Evolutionary conservation across 768 basidiomycete species (phyloP).

Genomic region (Leccinum disarticulatum): DNA sequence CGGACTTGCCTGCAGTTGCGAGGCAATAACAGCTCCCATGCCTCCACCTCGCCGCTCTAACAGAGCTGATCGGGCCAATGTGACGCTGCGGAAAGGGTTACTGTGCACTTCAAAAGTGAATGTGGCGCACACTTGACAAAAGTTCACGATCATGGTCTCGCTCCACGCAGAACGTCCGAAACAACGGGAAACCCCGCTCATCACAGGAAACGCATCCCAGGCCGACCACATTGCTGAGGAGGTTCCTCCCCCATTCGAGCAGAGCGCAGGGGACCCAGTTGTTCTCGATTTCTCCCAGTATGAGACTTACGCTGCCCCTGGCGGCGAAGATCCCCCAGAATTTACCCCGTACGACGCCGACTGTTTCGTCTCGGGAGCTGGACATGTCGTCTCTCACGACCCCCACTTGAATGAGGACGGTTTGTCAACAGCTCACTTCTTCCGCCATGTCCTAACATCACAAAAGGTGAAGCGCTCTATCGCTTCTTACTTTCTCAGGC

Average conservation of each 20-base stretch:
- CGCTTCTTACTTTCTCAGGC: conserved; percentile 68
- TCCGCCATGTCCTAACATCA: conserved; percentile 2
- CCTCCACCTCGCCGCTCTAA: conserved; percentile 4
- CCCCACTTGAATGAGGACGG: conserved; percentile 66
- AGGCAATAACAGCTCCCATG: conserved; percentile 7
- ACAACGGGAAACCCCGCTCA: not conserved
- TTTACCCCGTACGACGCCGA: conserved; percentile 67
- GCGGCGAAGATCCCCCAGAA: conserved; percentile 54
- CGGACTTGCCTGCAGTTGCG: conserved; percentile 4
- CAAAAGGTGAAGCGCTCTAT: conserved; percentile 66
- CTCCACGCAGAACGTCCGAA: conserved; percentile 8
- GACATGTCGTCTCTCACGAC: conserved; percentile 69
- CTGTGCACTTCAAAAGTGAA: not conserved
- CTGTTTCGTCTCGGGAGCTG: conserved; percentile 46
- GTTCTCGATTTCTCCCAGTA: conserved; percentile 25
- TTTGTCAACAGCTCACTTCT: conserved; percentile 17
- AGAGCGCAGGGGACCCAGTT: conserved; percentile 23
- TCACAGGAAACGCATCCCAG: not conserved
- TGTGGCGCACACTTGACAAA: not conserved
- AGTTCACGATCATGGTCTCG: conserved; percentile 1
- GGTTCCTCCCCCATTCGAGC: conserved; percentile 30
- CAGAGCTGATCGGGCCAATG: not conserved
- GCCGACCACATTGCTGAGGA: not conserved
- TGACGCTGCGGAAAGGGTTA: conserved; percentile 1
- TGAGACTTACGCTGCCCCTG: conserved; percentile 24